These are phyloP conservation scores for Ustilago bromivora DNA, from an alignment of 1,284 basidiomycete species.

Conservation along the genomic window DNA sequence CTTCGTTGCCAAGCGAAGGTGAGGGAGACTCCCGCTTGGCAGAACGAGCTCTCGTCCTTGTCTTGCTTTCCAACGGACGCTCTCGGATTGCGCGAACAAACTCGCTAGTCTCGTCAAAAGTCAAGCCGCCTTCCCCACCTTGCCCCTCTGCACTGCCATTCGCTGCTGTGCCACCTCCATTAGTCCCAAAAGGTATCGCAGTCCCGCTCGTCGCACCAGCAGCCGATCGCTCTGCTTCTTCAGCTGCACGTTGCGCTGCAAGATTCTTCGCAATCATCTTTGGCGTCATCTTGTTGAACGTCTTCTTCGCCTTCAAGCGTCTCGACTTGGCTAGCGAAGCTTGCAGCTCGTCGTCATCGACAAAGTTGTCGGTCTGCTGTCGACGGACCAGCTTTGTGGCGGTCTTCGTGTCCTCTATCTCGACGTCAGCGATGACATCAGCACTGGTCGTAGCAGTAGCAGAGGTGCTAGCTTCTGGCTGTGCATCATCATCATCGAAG, in stretches of 20 bases:
- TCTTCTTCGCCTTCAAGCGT: constrained; percentile 82
- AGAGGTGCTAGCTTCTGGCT: constrained; percentile 42
- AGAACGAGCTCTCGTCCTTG: constrained; percentile 13
- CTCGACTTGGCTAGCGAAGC: constrained; percentile 88
- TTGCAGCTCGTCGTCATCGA: constrained; percentile 98
- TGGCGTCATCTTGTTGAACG: constrained; percentile 79
- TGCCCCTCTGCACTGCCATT: constrained; percentile 4
- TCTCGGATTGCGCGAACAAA: constrained; percentile 90
- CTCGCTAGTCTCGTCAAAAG: constrained; percentile 96
- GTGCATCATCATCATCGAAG: constrained; percentile 74
- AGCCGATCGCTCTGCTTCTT: constrained; percentile 73
- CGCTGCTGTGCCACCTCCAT: background rate
- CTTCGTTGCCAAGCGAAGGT: constrained; percentile 67
- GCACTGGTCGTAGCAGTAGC: constrained; percentile 38
- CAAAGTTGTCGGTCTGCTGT: constrained; percentile 75
- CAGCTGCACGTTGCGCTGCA: constrained; percentile 76
- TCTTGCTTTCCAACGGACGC: constrained; percentile 72
- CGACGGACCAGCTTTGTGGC: constrained; percentile 7
- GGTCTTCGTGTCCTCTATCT: constrained; percentile 74
- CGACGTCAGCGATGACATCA: constrained; percentile 69
- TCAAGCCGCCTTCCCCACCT: constrained; percentile 72
- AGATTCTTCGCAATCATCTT: constrained; percentile 84
- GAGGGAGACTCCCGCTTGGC: constrained; percentile 25
- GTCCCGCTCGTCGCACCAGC: constrained; percentile 12
- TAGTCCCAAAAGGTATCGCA: constrained; percentile 4